Conservation (phyloP, 192 early-diverging fungal genomes). For the Backusella mclennaniae region DNA sequence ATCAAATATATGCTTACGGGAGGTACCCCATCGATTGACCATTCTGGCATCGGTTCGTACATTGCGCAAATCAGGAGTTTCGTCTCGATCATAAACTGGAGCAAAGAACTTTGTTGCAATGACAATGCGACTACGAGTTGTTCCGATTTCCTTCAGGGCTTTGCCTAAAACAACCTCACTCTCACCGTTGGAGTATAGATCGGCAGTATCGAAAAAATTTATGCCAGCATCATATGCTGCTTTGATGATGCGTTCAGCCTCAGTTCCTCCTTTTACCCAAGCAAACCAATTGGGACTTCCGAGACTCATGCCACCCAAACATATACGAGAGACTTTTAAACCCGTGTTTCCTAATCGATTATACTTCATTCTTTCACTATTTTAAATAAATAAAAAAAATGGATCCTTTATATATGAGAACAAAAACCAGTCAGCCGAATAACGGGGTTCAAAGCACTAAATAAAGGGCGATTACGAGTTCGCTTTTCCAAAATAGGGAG, state of each 20-base stretch:
- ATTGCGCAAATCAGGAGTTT: constrained; percentile 15
- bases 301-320: constrained; percentile 52
- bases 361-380: constrained; percentile 61
- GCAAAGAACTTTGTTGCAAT: constrained; percentile 73
- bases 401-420: too few species aligned
- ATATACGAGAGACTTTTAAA: constrained; percentile 49
- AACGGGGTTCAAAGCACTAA: too few species aligned
- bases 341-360: constrained; percentile 67
- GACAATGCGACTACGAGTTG: constrained; percentile 67
- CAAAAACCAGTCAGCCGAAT: too few species aligned
- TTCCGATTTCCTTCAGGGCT: constrained; percentile 40
- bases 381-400: too few species aligned
- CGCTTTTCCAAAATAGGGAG: too few species aligned
- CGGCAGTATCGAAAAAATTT: constrained; percentile 77
- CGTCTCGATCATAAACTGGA: constrained; percentile 44
- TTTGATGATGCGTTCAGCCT: constrained; percentile 42
- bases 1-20: constrained; percentile 82
- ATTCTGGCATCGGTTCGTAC: not conserved
- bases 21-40: constrained; percentile 71
- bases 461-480: too few species aligned
- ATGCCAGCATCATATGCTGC: constrained; percentile 69
- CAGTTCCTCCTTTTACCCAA: constrained; percentile 45
- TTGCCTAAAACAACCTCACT: constrained; percentile 37
- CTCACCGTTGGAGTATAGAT: constrained; percentile 43
- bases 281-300: constrained; percentile 32